Conservation (phyloP, 805 yeast genomes). For the Naumovozyma baii region DNA sequence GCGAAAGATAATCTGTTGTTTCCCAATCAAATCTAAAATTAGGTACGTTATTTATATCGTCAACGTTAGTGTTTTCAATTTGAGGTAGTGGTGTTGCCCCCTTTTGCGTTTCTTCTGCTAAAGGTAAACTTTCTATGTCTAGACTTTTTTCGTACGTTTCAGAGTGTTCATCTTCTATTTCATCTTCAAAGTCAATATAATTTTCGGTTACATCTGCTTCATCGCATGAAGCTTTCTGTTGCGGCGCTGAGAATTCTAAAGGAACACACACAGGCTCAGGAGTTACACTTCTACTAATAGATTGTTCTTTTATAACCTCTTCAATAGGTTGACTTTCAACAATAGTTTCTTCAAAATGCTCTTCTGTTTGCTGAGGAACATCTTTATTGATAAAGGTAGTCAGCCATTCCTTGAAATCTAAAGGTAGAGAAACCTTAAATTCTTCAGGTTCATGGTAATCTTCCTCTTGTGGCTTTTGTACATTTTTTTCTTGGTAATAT, state of each 20-base stretch:
- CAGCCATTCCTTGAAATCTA: slow-evolving; percentile 13
- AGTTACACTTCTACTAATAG: background rate
- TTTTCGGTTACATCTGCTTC: background rate
- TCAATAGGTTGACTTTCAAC: background rate
- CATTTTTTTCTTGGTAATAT: background rate
- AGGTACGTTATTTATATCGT: slow-evolving; percentile 3
- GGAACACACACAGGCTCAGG: background rate
- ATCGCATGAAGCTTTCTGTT: too few relatives aligned
- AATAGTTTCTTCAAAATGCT: background rate
- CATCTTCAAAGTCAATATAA: background rate
- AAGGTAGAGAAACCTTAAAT: slow-evolving; percentile 5
- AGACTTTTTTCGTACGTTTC: too few relatives aligned
- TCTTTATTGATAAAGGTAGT: slow-evolving; percentile 12
- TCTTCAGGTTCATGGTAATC: background rate
- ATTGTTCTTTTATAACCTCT: background rate
- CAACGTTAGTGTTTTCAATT: too few relatives aligned
- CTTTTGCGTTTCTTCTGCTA: too few relatives aligned
- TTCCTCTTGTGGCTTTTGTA: slow-evolving; percentile 1
- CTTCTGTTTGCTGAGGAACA: too few relatives aligned
- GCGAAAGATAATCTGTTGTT: slow-evolving; percentile 7
- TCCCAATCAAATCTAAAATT: slow-evolving; percentile 19
- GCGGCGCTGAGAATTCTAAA: too few relatives aligned
- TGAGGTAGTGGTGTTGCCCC: too few relatives aligned
- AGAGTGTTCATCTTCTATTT: background rate
- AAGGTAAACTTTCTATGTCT: too few relatives aligned